These are phyloP conservation scores for Citrullus amarus DNA, from an alignment of 306 rosid genomes.

Conservation along the genomic window DNA sequence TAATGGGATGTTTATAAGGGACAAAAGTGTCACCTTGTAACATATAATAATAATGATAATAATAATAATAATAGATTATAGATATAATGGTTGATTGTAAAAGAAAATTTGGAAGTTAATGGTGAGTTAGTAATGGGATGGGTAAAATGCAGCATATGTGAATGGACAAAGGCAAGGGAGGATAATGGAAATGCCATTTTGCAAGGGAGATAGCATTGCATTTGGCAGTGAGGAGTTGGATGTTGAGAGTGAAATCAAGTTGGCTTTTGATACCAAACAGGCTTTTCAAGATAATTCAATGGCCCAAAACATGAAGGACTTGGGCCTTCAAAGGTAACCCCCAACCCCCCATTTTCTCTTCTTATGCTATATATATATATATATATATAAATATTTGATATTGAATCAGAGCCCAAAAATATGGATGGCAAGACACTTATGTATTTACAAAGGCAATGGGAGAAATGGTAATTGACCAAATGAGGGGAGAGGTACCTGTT, in stretches of 20 bases:
- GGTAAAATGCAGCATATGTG: constrained; percentile 49
- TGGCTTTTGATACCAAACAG: constrained; percentile 36
- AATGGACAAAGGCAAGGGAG: constrained; percentile 96
- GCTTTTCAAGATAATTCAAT: constrained; percentile 29
- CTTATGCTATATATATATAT: too few species aligned
- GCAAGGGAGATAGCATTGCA: constrained; percentile 61
- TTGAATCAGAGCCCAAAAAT: constrained; percentile 51
- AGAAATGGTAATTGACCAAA: constrained; percentile 73
- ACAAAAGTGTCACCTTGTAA: too few species aligned
- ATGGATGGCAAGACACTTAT: constrained; percentile 96
- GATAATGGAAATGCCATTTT: constrained; percentile 70
- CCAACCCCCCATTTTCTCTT: neutral
- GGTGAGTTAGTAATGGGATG: neutral
- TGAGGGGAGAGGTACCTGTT: constrained; percentile 77
- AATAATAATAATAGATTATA: too few species aligned
- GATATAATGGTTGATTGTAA: too few species aligned
- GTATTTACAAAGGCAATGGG: constrained; percentile 99
- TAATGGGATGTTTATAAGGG: too few species aligned
- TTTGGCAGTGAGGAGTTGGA: constrained; percentile 27
- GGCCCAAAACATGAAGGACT: constrained; percentile 71
- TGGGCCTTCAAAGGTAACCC: constrained; percentile 58
- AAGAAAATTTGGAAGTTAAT: too few species aligned
- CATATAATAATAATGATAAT: too few species aligned
- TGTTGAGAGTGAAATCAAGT: constrained; percentile 56
- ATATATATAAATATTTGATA: too few species aligned